Evolutionary conservation across 2,329 filamentous ascomycete genomes (phyloP), one percentile per base, ranked within the genome.

Genomic region (Claviceps fusiformis): DNA sequence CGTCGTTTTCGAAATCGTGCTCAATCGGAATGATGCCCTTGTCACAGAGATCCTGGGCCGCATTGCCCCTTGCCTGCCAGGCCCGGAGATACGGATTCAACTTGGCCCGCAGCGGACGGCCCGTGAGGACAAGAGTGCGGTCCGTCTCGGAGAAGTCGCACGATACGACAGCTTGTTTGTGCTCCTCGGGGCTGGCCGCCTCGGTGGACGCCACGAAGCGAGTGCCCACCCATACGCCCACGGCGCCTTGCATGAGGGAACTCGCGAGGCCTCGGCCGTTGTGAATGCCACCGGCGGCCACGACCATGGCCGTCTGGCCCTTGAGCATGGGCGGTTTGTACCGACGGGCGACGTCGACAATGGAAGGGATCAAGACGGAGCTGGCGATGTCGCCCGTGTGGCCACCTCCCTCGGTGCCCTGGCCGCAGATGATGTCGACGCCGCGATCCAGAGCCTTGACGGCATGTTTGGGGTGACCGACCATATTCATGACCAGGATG

Each of bases 401-500:
- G 0, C 91, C 92, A 19, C 92, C 92, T 1, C 91, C 92, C 70
- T 97, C 92, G 53, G 89, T 89, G 50, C 92, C 92, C 73, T 97
- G 92, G 2, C 91, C 85, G 67, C 90, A 95, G 6, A 97, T 80
- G 60, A 96, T 85, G 70, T 97, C 92, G 10, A 95, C 89, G 47
- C 92, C 92, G 0, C 85, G 80, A 52, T 89, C 82, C 4, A 97
- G 75, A 2, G 91, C 91, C 73, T 96, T 96, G 67, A 85, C 80
- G 0, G 91, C 91, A 68, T 97, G 92, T 67, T 86, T 89, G 2
- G 92, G 91, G 63, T 91, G 87, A 0, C 92, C 92, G 24, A 96
- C 90, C 91, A 96, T 96, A 69, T 96, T 96, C 90, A 96, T 96
- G 41, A 96, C 78, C 57, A 95, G 67, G 45, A 97, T 87, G 0